Conservation (phyloP, 768 basidiomycete species). For the Epithele typhae region DNA sequence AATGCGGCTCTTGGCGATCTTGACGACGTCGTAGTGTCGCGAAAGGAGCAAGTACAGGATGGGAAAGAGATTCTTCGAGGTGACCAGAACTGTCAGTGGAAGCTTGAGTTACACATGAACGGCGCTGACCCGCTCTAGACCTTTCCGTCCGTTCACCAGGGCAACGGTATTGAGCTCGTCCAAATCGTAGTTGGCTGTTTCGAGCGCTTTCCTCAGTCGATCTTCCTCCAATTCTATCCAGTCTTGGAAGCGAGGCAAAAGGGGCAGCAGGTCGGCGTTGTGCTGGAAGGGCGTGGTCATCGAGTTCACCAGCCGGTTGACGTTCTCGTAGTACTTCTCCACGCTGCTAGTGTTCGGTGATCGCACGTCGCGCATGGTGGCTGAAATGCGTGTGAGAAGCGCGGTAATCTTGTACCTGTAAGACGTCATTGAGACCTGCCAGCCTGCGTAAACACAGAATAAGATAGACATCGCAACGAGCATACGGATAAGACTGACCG, state of each 20-base stretch:
- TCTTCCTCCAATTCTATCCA: slow-evolving; percentile 24
- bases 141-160: slow-evolving; percentile 26
- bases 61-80: slow-evolving; percentile 28
- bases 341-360: neutral
- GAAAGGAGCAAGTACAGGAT: slow-evolving; percentile 30
- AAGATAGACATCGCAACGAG: no score
- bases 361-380: neutral
- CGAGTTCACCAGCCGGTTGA: no score
- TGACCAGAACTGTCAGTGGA: neutral
- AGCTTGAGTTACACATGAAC: neutral
- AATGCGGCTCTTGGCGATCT: neutral
- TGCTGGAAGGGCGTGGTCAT: no score
- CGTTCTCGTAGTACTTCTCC: neutral
- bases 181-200: slow-evolving; percentile 26
- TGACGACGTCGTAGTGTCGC: slow-evolving; percentile 29
- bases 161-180: slow-evolving; percentile 27
- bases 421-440: slow-evolving; percentile 14
- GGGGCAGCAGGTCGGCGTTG: neutral
- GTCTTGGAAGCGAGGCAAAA: slow-evolving; percentile 20
- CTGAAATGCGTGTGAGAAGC: slow-evolving; percentile 7
- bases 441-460: slow-evolving; percentile 9
- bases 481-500: slow-evolving; percentile 25
- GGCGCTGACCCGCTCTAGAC: slow-evolving; percentile 29
- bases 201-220: slow-evolving; percentile 23
- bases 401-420: slow-evolving; percentile 11